Evolutionary conservation across 106 monocot genomes (phyloP).

Genomic region (Dioscorea alata): DNA sequence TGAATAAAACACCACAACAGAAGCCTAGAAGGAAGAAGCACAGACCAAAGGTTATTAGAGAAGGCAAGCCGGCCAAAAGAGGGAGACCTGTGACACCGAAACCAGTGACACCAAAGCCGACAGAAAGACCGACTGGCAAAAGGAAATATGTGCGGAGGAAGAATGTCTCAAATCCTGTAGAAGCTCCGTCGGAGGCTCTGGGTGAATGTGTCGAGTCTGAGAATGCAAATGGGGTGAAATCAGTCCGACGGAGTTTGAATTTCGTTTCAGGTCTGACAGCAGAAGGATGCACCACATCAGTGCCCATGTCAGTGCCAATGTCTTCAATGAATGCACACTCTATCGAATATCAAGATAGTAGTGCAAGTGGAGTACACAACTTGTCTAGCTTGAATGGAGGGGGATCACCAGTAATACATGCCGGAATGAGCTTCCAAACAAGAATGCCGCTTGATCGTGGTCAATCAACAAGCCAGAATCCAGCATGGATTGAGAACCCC

Average conservation of each 20-base stretch:
- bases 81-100: slow-evolving; percentile 34
- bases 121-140: slow-evolving; percentile 14
- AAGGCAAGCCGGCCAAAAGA: slow-evolving; percentile 41
- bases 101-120: slow-evolving; percentile 13
- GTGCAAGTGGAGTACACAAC: too few relatives aligned
- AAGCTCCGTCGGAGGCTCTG: slow-evolving; percentile 1
- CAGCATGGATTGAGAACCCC: not conserved
- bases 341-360: not conserved
- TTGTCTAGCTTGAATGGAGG: not conserved
- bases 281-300: not conserved
- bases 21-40: slow-evolving; percentile 49
- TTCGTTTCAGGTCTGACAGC: not conserved
- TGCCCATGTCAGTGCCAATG: not conserved
- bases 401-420: not conserved
- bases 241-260: not conserved
- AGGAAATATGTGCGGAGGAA: slow-evolving; percentile 42
- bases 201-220: not conserved
- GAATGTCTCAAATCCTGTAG: slow-evolving; percentile 5
- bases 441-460: not conserved
- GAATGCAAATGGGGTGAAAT: not conserved
- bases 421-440: not conserved
- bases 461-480: not conserved
- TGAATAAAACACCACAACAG: slow-evolving; percentile 23
- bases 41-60: slow-evolving; percentile 65
- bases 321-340: not conserved